Evolutionary conservation across 441 rosid species (phyloP), one percentile per base, ranked within the genome.

Genomic region (Metrosideros polymorpha): DNA sequence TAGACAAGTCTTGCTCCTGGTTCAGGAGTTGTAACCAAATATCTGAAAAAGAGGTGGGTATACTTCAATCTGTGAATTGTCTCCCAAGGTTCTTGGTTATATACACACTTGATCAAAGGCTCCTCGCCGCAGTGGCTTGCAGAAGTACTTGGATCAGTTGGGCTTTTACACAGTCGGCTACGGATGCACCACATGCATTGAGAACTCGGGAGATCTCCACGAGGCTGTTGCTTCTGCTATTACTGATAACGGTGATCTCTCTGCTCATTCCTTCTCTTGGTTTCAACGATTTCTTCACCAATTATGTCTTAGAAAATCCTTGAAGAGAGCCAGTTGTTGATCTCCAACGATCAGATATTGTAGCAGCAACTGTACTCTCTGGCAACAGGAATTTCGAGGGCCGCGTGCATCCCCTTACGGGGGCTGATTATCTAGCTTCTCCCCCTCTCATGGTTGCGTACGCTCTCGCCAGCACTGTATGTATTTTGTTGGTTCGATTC

Each of bases 1-100:
- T n/a, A n/a, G 91, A 96, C 99, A 54, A 97, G 98, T 91, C 98
- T 96, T 85, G 98, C 99, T 88, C 98, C 99, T 42, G 98, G 99
- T 84, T 97, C 98, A 61, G 98, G 98, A 83, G 97, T 95, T 85
- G 98, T 97, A 83, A 94, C 98, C 85, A 97, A 94, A 87, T 96
- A 95, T 91, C 89, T 96, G 86, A 91, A 88, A 54, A 94, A 94
- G 92, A 95, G 99, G 97, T 94, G 89, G 32, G 22, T 19, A 10
- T 66, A 66, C 47, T 85, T 66, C 43, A 52, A 76, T 83, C 39
- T 82, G 82, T 84, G 59, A 14, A 63, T 18, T 18, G 47, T 9
- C 61, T 18, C 51, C 79, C 79, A 10, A 66, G 79, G 19, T 35
- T 19, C 79, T 66, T 6, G 15, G 47, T 66, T 3, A 22, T 35